Evolutionary conservation across 2,329 filamentous ascomycete species (phyloP).

Genomic region (Proliferodiscus dingleyae): DNA sequence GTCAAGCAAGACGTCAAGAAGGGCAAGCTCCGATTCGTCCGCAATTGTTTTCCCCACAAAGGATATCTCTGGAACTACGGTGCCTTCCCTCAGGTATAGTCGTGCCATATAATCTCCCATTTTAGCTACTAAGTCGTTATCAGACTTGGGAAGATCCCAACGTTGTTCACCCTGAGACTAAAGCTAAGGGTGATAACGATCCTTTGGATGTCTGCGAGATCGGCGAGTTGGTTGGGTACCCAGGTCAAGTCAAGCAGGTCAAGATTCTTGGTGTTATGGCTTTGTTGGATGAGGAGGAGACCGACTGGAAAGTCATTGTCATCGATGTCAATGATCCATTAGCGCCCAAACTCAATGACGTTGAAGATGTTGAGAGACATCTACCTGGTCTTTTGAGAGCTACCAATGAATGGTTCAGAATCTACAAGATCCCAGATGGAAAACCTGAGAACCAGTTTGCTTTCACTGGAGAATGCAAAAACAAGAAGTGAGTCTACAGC

Average conservation of each 20-base stretch:
- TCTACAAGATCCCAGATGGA: conserved; percentile 99
- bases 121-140: conserved; percentile 12
- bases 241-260: conserved; percentile 98
- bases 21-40: conserved; percentile 97
- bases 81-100: conserved; percentile 88
- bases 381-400: conserved; percentile 93
- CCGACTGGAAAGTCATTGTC: conserved; percentile 99
- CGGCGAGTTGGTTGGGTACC: conserved; percentile 93
- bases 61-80: conserved; percentile 99
- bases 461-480: conserved; percentile 99
- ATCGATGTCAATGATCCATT: conserved; percentile 98
- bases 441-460: conserved; percentile 99
- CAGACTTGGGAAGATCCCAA: conserved; percentile 99
- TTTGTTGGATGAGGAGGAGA: conserved; percentile 98
- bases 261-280: conserved; percentile 99
- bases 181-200: conserved; percentile 99
- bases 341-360: conserved; percentile 92
- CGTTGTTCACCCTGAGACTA: conserved; percentile 92
- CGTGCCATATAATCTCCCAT: conserved; percentile 1
- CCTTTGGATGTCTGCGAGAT: conserved; percentile 99
- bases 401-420: conserved; percentile 99
- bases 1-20: conserved; percentile 99
- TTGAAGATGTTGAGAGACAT: conserved; percentile 98
- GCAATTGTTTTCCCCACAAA: conserved; percentile 99
- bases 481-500: conserved; percentile 68